These are phyloP conservation scores for Cytospora piceae DNA, from an alignment of 2,329 filamentous ascomycete species.

Conservation along the genomic window DNA sequence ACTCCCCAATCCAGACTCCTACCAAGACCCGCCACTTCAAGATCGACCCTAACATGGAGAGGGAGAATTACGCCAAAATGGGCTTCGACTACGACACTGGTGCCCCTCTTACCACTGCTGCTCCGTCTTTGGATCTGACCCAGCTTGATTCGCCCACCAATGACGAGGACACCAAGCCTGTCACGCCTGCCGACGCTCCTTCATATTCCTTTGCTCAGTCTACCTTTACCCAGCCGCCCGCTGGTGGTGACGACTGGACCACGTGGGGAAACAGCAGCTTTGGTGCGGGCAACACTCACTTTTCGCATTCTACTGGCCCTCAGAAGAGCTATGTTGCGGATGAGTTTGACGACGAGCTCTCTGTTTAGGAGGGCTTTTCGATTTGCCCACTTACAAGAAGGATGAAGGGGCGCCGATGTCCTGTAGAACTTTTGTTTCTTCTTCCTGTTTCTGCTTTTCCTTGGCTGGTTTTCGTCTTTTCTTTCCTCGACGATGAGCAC, in stretches of 20 bases:
- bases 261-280: neutral
- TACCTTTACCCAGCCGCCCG: conserved; percentile 1
- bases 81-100: neutral
- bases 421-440: neutral
- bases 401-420: neutral
- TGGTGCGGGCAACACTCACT: neutral
- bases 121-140: conserved; percentile 30
- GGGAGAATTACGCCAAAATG: neutral
- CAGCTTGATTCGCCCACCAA: conserved; percentile 31
- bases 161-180: conserved; percentile 19
- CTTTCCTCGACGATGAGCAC: neutral
- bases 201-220: conserved; percentile 12
- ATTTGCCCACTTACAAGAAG: neutral
- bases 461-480: neutral
- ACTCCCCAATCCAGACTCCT: neutral
- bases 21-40: neutral
- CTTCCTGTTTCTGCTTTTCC: neutral
- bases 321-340: neutral
- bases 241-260: neutral
- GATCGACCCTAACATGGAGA: neutral
- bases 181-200: conserved; percentile 7
- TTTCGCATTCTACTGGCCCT: neutral
- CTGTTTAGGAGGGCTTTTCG: neutral
- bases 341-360: conserved; percentile 17
- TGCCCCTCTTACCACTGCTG: neutral